phyloP scores from a whole-genome alignment of 257 asterid species.

The Solanum rostratum region DNA sequence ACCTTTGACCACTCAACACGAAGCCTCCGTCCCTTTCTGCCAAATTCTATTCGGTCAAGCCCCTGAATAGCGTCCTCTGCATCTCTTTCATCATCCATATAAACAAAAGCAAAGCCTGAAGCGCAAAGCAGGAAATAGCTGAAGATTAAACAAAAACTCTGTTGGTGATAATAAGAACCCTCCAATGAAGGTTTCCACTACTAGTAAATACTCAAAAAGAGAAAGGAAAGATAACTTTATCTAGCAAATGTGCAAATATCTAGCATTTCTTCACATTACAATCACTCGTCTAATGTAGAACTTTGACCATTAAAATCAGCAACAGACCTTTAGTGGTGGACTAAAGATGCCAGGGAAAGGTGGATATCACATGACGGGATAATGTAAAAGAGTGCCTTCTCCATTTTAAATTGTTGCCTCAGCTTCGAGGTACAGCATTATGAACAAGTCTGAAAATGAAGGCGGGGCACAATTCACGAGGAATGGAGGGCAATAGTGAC shows the following conservation, averaged over 20 bases:
- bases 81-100: slow-evolving; percentile 85
- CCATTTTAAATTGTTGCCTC: slow-evolving; percentile 49
- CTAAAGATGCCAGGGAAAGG: slow-evolving; percentile 51
- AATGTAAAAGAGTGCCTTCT: slow-evolving; percentile 40
- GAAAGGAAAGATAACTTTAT: background rate
- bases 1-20: slow-evolving; percentile 97
- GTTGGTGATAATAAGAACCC: background rate
- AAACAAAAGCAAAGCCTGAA: slow-evolving; percentile 47
- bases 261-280: slow-evolving; percentile 21
- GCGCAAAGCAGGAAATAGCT: background rate
- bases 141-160: background rate
- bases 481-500: slow-evolving; percentile 47
- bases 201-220: background rate
- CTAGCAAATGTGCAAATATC: slow-evolving; percentile 17
- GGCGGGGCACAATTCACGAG: slow-evolving; percentile 47
- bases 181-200: background rate
- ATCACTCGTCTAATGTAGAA: slow-evolving; percentile 32
- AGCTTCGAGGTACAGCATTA: slow-evolving; percentile 42
- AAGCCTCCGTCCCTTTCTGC: slow-evolving; percentile 70
- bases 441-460: slow-evolving; percentile 43
- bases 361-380: slow-evolving; percentile 46
- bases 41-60: slow-evolving; percentile 69
- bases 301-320: slow-evolving; percentile 37
- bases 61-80: slow-evolving; percentile 79
- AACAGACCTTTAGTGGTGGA: slow-evolving; percentile 59